Evolutionary conservation across 2,329 filamentous ascomycete species (phyloP).

Genomic region (Microthyrium microscopicum): DNA sequence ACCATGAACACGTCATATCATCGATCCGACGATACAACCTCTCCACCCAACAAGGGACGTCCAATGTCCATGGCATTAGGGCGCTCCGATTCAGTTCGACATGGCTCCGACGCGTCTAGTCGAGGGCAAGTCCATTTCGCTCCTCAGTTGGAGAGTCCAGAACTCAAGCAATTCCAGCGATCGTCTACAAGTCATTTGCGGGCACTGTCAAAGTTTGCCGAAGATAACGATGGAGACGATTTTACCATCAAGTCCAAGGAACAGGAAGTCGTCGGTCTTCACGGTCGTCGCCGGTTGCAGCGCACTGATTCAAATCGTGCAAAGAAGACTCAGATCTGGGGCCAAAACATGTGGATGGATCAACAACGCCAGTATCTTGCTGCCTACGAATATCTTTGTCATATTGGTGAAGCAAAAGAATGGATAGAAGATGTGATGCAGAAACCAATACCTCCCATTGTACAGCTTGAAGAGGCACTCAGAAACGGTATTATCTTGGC

Average conservation of each 20-base stretch:
- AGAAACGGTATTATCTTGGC: slow-evolving; percentile 88
- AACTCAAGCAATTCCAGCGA: slow-evolving; percentile 66
- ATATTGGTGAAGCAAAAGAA: slow-evolving; percentile 96
- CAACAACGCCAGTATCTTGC: slow-evolving; percentile 91
- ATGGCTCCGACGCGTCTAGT: neutral
- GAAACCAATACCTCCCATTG: slow-evolving; percentile 72
- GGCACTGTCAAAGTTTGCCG: slow-evolving; percentile 67
- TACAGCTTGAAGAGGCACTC: slow-evolving; percentile 82
- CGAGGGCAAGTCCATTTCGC: slow-evolving; percentile 9
- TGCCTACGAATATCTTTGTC: slow-evolving; percentile 95
- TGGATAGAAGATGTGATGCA: slow-evolving; percentile 94
- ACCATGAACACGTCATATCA: slow-evolving; percentile 34
- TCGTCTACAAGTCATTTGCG: slow-evolving; percentile 83
- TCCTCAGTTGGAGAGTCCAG: slow-evolving; percentile 27
- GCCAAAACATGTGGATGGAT: slow-evolving; percentile 93
- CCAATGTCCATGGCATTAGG: slow-evolving; percentile 25
- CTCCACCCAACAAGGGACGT: slow-evolving; percentile 25
- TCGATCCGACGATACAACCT: slow-evolving; percentile 32
- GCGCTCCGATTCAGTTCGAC: slow-evolving; percentile 14
- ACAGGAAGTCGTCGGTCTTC: slow-evolving; percentile 75
- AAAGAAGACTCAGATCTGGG: slow-evolving; percentile 46
- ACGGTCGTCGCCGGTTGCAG: slow-evolving; percentile 70
- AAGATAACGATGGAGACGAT: slow-evolving; percentile 62
- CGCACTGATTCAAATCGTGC: slow-evolving; percentile 36
- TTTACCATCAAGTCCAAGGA: slow-evolving; percentile 62